phyloP scores from a whole-genome alignment of 2,329 filamentous ascomycete genomes.

The Cryphonectria carpinicola region DNA sequence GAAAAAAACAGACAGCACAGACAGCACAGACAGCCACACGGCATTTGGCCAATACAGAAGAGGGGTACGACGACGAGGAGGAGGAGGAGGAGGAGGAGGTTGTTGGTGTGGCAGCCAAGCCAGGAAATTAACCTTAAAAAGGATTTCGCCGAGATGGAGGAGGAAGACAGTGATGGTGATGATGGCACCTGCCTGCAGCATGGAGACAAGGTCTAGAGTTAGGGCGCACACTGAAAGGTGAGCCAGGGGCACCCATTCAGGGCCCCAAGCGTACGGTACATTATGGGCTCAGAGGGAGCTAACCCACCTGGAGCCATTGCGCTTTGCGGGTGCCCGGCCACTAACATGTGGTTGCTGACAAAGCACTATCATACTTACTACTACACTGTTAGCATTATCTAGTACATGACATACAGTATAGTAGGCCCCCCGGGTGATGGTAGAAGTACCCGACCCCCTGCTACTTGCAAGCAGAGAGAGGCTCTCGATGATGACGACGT shows the following conservation, averaged over 20 bases:
- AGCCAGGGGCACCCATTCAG: no score
- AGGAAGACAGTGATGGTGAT: neutral
- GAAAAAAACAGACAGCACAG: no score
- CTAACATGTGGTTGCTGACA: neutral
- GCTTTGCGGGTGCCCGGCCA: neutral
- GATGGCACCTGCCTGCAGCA: no score
- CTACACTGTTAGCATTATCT: neutral
- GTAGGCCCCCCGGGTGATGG: neutral
- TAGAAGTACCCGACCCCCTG: neutral
- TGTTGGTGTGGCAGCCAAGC: neutral
- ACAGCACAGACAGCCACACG: no score
- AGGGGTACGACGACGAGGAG: no score
- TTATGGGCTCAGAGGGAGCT: neutral
- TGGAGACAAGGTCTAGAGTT: no score
- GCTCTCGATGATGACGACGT: conserved; percentile 14
- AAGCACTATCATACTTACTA: neutral
- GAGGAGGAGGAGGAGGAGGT: neutral
- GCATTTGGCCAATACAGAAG: neutral
- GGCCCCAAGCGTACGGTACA: no score
- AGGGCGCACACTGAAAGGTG: no score
- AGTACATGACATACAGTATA: neutral
- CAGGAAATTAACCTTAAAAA: neutral
- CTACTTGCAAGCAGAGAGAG: neutral
- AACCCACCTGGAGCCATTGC: neutral
- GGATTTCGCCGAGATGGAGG: neutral